These are phyloP conservation scores for Carex kokanica DNA, from an alignment of 176 grass and related monocot species.

Conservation along the genomic window DNA sequence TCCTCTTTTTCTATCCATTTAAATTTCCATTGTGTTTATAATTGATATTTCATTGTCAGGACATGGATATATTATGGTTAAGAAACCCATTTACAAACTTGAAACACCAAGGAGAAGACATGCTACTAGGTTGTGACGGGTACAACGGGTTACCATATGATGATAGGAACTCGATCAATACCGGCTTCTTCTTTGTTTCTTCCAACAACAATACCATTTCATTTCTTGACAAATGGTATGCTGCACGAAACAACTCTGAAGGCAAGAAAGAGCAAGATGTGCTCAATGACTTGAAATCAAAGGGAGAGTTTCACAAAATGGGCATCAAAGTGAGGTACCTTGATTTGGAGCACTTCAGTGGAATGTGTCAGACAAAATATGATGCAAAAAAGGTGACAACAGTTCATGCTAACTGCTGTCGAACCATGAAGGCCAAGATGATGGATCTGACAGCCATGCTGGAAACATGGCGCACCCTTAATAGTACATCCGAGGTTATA, in stretches of 20 bases:
- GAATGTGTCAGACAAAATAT: constrained; percentile 59
- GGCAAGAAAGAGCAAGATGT: constrained; percentile 84
- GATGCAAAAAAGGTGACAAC: constrained; percentile 50
- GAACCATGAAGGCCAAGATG: constrained; percentile 57
- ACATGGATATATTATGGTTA: constrained; percentile 48
- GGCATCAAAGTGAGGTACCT: constrained; percentile 51
- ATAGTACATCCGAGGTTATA: constrained; percentile 14
- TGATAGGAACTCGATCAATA: constrained; percentile 31
- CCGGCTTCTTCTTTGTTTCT: constrained; percentile 35
- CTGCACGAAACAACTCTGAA: constrained; percentile 17
- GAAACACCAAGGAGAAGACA: constrained; percentile 28
- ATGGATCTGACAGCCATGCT: constrained; percentile 51
- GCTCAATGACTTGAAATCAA: constrained; percentile 50
- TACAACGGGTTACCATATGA: constrained; percentile 29
- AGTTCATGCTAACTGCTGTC: constrained; percentile 83
- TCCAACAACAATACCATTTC: constrained; percentile 33
- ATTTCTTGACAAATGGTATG: constrained; percentile 42
- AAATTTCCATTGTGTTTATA: background rate
- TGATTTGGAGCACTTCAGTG: constrained; percentile 65
- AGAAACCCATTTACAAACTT: constrained; percentile 38
- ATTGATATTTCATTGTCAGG: constrained; percentile 26
- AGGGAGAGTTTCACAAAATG: constrained; percentile 35
- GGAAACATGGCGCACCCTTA: background rate
- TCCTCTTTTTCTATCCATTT: background rate
- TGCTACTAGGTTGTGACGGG: constrained; percentile 36